Percentiles rank a stretch among this genome's conserved stretches.
These are phyloP conservation scores for Kwoniella europaea DNA, from an alignment of 768 basidiomycete species.

Conservation along the genomic window DNA sequence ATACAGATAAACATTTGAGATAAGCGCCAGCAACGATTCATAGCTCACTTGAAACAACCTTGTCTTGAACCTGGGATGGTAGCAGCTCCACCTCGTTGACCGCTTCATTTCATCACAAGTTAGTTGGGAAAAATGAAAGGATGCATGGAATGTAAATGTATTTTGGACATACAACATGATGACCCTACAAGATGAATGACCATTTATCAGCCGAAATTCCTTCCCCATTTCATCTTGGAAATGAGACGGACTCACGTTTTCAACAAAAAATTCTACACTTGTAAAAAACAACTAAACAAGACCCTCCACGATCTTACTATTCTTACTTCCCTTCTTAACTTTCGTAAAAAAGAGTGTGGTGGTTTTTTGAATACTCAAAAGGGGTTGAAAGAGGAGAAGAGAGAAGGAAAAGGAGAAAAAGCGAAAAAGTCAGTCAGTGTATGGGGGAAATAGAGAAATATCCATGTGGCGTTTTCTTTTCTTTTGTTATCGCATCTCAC, in stretches of 20 bases:
- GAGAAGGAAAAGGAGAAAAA: background rate
- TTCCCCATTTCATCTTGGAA: background rate
- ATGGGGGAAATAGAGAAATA: background rate
- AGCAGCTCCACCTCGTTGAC: slow-evolving; percentile 33
- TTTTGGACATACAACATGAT: slow-evolving; percentile 46
- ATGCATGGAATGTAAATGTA: slow-evolving; percentile 1
- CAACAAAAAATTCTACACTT: slow-evolving; percentile 15
- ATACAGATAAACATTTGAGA: background rate
- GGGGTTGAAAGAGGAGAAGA: background rate
- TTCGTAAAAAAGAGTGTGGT: slow-evolving; percentile 12
- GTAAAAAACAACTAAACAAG: slow-evolving; percentile 13
- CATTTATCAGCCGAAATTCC: background rate
- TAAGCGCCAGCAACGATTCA: background rate
- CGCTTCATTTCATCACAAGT: background rate
- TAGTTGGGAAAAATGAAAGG: background rate
- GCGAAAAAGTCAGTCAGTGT: background rate
- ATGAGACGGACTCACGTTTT: slow-evolving; percentile 10
- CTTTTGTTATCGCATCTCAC: too few relatives aligned
- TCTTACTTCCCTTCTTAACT: slow-evolving; percentile 18
- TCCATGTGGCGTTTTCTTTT: background rate
- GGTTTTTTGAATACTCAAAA: background rate
- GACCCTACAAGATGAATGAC: slow-evolving; percentile 7
- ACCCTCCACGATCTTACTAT: slow-evolving; percentile 12
- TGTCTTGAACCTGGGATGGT: slow-evolving; percentile 50
- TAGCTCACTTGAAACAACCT: slow-evolving; percentile 53